phyloP scores from a whole-genome alignment of 2,329 filamentous ascomycete genomes.

The Calonectria honghensis region DNA sequence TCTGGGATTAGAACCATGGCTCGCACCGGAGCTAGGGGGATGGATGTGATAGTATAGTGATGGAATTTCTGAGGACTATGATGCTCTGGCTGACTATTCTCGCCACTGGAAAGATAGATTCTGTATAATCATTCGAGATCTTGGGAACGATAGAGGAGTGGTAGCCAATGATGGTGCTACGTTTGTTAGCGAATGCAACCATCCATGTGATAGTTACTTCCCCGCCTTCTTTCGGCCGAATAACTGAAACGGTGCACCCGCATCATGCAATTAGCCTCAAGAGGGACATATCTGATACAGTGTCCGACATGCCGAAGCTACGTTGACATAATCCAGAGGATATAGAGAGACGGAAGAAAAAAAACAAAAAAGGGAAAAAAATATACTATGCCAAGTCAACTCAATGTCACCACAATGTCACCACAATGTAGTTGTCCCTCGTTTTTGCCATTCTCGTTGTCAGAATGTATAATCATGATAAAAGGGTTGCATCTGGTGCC shows the following conservation, averaged over 20 bases:
- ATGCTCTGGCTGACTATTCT: neutral
- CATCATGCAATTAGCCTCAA: neutral
- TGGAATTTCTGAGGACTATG: neutral
- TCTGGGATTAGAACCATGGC: neutral
- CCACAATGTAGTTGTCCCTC: neutral
- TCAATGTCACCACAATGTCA: neutral
- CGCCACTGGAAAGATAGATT: neutral
- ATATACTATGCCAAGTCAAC: neutral
- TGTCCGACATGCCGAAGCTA: neutral
- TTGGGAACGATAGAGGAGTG: neutral
- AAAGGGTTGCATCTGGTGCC: neutral
- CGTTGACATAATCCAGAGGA: neutral
- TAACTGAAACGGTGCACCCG: neutral
- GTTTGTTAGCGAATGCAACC: neutral
- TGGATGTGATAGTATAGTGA: neutral
- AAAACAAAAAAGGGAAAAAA: neutral
- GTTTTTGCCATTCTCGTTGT: neutral
- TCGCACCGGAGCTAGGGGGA: neutral
- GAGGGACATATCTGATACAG: neutral
- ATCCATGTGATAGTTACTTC: neutral
- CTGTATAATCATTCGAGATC: neutral
- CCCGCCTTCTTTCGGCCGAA: neutral
- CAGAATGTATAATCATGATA: neutral
- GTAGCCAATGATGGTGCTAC: neutral
- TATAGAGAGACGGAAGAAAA: neutral